phyloP scores from a whole-genome alignment of 2,329 filamentous ascomycete genomes.

The Ophiostoma perfectum region DNA sequence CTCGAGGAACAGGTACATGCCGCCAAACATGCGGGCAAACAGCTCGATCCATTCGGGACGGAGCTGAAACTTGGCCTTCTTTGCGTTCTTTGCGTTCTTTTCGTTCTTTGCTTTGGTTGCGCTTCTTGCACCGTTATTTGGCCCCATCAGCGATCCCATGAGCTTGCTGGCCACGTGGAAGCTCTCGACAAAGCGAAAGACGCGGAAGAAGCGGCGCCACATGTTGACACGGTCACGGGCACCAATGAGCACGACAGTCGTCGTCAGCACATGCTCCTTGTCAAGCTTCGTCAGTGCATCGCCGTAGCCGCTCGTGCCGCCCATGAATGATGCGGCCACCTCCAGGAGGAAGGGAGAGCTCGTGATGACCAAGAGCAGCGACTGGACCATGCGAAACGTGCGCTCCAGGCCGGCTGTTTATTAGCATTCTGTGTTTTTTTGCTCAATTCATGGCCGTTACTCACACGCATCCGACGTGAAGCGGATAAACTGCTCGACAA shows the following conservation, averaged over 20 bases:
- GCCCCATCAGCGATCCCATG: not conserved
- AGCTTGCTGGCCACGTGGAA: slow-evolving; percentile 43
- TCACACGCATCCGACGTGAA: slow-evolving; percentile 46
- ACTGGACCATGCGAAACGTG: slow-evolving; percentile 53
- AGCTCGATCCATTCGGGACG: slow-evolving; percentile 45
- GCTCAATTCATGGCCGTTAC: slow-evolving; percentile 18
- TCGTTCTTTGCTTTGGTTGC: not conserved
- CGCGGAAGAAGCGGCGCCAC: slow-evolving; percentile 57
- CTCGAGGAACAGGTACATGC: slow-evolving; percentile 64
- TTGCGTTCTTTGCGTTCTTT: not conserved
- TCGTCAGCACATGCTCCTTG: slow-evolving; percentile 24
- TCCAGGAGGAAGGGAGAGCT: slow-evolving; percentile 41
- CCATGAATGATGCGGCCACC: slow-evolving; percentile 26
- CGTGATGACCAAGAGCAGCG: slow-evolving; percentile 44
- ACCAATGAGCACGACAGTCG: slow-evolving; percentile 27
- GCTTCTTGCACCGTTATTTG: not conserved
- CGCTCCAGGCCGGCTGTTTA: slow-evolving; percentile 55
- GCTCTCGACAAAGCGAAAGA: slow-evolving; percentile 62
- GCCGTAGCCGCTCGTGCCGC: not conserved
- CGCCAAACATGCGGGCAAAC: slow-evolving; percentile 53
- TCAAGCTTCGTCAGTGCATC: not conserved
- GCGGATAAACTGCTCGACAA: slow-evolving; percentile 37
- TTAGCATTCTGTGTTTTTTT: not conserved
- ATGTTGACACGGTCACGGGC: slow-evolving; percentile 43
- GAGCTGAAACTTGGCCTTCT: not conserved